Conservation (phyloP, 2,329 filamentous ascomycete species). For the Taxawa tesnikishii region DNA sequence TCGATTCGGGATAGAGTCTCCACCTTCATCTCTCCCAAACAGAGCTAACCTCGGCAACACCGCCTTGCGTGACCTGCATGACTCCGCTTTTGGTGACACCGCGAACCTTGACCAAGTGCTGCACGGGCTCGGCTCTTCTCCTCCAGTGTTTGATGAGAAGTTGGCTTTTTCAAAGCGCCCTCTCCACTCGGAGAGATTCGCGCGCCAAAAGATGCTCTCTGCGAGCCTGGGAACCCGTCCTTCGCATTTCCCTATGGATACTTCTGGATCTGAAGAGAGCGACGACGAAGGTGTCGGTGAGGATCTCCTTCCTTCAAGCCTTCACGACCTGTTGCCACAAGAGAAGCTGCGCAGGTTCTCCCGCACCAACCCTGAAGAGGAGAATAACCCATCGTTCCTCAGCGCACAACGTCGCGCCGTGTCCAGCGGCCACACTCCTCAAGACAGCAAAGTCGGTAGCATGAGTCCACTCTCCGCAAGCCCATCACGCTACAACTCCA, state of each 20-base stretch:
- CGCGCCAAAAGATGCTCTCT: conserved; percentile 45
- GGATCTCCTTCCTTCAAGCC: conserved; percentile 66
- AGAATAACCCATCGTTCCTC: conserved; percentile 23
- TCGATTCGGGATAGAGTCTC: conserved; percentile 80
- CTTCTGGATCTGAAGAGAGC: conserved; percentile 40
- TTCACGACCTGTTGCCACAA: conserved; percentile 51
- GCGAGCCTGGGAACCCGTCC: conserved; percentile 41
- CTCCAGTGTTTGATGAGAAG: conserved; percentile 53
- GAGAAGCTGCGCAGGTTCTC: conserved; percentile 48
- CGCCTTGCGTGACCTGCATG: conserved; percentile 45
- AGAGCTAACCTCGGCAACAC: conserved; percentile 22
- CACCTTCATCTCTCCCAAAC: conserved; percentile 53
- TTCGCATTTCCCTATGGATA: conserved; percentile 19
- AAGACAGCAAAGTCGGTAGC: conserved; percentile 34
- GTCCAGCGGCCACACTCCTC: conserved; percentile 25
- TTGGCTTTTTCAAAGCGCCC: conserved; percentile 54
- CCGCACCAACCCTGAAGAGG: conserved; percentile 42
- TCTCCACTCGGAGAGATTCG: conserved; percentile 53
- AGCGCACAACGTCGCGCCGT: conserved; percentile 25
- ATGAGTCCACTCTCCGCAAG: conserved; percentile 40
- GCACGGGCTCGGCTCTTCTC: conserved; percentile 41
- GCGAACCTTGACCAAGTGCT: conserved; percentile 23
- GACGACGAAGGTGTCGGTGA: conserved; percentile 78
- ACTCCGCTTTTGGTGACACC: conserved; percentile 57
- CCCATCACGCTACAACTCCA: conserved; percentile 49